Evolutionary conservation across 192 early-diverging fungal genomes (phyloP).

Genomic region (Spinellus fusiger): DNA sequence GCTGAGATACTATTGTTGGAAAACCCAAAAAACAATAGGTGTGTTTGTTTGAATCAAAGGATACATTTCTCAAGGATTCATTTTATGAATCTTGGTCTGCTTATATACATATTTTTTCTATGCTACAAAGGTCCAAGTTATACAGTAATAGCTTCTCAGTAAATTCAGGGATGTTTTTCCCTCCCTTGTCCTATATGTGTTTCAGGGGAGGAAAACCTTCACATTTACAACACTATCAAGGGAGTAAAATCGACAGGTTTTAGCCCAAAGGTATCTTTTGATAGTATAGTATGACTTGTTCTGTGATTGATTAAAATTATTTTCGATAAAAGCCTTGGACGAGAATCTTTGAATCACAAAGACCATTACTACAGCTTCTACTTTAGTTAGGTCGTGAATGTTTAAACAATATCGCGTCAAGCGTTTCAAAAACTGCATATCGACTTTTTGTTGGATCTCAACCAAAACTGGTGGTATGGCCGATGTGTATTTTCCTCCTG

Average conservation of each 20-base stretch:
- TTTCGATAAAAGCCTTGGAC: not conserved
- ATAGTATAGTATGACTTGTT: not conserved
- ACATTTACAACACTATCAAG: too few species aligned
- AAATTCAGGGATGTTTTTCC: too few species aligned
- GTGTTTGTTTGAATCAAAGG: too few species aligned
- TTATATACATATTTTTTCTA: too few species aligned
- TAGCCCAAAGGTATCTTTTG: not conserved
- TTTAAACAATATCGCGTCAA: slow-evolving; percentile 1
- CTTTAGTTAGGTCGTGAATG: slow-evolving; percentile 3
- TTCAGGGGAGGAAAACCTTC: too few species aligned
- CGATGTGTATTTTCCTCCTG: not conserved
- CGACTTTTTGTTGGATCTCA: slow-evolving; percentile 3
- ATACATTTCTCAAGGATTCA: too few species aligned
- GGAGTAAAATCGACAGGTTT: not conserved
- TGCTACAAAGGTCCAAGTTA: too few species aligned
- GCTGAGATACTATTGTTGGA: not conserved
- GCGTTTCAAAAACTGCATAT: not conserved
- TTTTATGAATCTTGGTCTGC: too few species aligned
- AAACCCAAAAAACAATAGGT: too few species aligned
- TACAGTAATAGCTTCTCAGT: too few species aligned
- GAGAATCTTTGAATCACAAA: not conserved
- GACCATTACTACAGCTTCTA: not conserved
- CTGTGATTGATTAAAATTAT: not conserved
- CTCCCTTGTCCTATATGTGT: too few species aligned
- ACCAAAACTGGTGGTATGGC: not conserved